Percentiles rank a stretch among this genome's conserved stretches.
These are phyloP conservation scores for Phaffomyces antillensis DNA, from an alignment of 805 yeast genomes.

Conservation along the genomic window DNA sequence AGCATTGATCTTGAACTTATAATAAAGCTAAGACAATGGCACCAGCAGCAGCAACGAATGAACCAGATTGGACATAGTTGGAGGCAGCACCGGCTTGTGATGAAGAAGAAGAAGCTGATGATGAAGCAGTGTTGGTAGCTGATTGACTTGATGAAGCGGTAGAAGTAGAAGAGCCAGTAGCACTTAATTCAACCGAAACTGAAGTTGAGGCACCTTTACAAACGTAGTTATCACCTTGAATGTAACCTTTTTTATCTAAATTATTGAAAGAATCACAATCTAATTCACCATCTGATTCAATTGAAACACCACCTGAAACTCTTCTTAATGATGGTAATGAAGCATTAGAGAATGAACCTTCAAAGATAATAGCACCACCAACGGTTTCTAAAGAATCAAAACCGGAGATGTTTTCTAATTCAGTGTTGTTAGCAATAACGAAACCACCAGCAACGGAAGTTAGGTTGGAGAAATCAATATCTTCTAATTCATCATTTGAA, in stretches of 20 bases:
- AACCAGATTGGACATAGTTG: conserved; percentile 37
- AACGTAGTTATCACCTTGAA: conserved; percentile 83
- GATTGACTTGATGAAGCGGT: conserved; percentile 19
- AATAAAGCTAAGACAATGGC: conserved; percentile 36
- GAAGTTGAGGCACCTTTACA: conserved; percentile 59
- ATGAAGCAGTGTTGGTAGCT: conserved; percentile 14
- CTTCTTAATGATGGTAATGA: conserved; percentile 63
- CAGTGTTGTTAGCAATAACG: conserved; percentile 77
- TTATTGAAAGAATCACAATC: conserved; percentile 72
- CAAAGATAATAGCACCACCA: conserved; percentile 81
- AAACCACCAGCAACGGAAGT: conserved; percentile 88
- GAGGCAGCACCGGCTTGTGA: conserved; percentile 30
- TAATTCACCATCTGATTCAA: conserved; percentile 71
- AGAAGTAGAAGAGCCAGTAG: conserved; percentile 22
- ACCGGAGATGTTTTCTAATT: conserved; percentile 57
- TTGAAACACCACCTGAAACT: conserved; percentile 88
- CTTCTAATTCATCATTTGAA: conserved; percentile 67
- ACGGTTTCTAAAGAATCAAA: conserved; percentile 67
- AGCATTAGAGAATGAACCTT: conserved; percentile 78
- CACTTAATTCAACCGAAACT: conserved; percentile 33
- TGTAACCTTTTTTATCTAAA: conserved; percentile 69
- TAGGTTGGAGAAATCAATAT: conserved; percentile 62
- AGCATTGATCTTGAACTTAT: conserved; percentile 26
- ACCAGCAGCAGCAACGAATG: conserved; percentile 43
- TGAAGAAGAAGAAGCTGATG: conserved; percentile 18